Base-by-base conservation (phyloP, 192 early-diverging fungal species). In the Linnemannia zychae region DNA sequence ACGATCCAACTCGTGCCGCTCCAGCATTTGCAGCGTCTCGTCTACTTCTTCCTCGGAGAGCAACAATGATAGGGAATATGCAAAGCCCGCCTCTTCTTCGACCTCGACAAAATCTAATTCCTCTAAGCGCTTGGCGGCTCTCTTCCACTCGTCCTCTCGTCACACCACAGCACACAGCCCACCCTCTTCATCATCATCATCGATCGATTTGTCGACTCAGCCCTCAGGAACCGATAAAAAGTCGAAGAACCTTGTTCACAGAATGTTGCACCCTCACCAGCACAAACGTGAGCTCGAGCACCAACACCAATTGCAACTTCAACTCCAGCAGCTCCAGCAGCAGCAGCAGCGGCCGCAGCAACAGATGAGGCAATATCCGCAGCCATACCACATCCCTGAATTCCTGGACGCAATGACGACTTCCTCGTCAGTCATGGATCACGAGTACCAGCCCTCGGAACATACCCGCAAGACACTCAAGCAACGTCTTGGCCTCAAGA, bases 401-500 rank as follows among this genome's bases (percentile, higher is more conserved):
- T 63, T 44, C 36, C 67, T 69, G 67, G 38, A 63, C 18, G 37
- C 20, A 2, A 36, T 69, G 22, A 40, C 34, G 13, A 3, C 1
- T 2, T 68, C 67, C 7, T 34, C 31, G 34, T 28, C 67, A n/a
- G 6, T 36, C 0, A 71, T 50, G 67, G 63, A 71, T 37, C 12
- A 53, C 53, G 48, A 81, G 68, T 75, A 75, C 53, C 79, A 81
- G 31, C 73, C 73, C 65, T 40, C n/a, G 13, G 15, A 28, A 24
- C 67, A 76, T 31, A 50, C 40, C 57, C 74, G 70, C 67, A 82
- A 82, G 74, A 72, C 50, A 6, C 49, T 82, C 3, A 69, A 46
- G n/a, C 68, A 76, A 31, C 80, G 80, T 36, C 74, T 82, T 38
- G 80, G 81, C 33, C 66, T 83, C 44, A 83, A 77, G 75, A 83